Conservation (phyloP, 2,329 filamentous ascomycete genomes). For the Colletotrichum endophyticum region DNA sequence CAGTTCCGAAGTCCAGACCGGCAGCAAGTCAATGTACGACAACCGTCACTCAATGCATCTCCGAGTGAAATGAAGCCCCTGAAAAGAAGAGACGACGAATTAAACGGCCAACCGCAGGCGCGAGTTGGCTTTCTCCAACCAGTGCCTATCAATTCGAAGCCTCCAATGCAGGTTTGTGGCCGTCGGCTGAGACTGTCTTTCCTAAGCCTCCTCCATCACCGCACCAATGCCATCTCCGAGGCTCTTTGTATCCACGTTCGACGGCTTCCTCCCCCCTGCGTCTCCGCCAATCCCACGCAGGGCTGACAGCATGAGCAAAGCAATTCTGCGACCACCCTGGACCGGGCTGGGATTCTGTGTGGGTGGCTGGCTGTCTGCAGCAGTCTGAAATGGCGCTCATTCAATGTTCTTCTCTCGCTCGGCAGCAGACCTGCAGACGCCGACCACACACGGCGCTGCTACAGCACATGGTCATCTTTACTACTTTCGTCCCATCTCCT, state of each 20-base stretch:
- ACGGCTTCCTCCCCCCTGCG: not conserved
- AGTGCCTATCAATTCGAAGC: not conserved
- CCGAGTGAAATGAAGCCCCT: not conserved
- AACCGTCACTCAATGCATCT: not conserved
- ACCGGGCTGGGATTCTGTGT: not conserved
- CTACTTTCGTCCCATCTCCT: not conserved
- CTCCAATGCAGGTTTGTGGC: not conserved
- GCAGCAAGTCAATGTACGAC: not conserved
- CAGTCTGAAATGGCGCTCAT: not conserved
- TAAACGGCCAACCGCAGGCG: not conserved
- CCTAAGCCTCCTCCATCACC: not conserved
- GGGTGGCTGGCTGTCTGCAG: not conserved
- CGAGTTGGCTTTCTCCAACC: not conserved
- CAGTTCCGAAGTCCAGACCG: not conserved
- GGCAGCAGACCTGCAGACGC: not conserved
- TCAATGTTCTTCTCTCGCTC: not conserved
- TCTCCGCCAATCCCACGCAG: conserved; percentile 10
- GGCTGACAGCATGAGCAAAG: conserved; percentile 11
- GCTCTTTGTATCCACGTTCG: not conserved
- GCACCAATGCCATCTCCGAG: not conserved
- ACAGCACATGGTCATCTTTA: not conserved
- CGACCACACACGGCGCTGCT: not conserved
- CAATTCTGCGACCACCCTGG: not conserved
- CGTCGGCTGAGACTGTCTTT: not conserved
- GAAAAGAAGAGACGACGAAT: not conserved